A percentile compares a stretch with the other conserved stretches of the same genome.
Evolutionary conservation across 1,139 yeast genomes (phyloP).

Genomic region (Meyerozyma carpophila): DNA sequence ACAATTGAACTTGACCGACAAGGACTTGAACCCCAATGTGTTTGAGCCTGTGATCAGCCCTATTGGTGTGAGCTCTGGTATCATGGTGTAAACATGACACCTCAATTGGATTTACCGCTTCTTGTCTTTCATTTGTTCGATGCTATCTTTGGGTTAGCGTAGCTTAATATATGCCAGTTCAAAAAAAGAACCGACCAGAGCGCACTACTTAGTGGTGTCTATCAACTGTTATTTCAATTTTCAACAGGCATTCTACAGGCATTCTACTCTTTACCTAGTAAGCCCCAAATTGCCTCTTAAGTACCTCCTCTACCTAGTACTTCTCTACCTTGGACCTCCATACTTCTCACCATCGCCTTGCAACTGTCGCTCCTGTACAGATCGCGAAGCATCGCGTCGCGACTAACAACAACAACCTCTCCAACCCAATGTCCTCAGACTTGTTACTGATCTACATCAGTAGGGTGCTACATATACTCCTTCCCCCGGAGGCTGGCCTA

Average conservation of each 20-base stretch:
- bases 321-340: too few species aligned
- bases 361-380: background rate
- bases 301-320: too few species aligned
- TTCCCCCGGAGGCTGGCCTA: background rate
- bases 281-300: too few species aligned
- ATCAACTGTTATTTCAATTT: too few species aligned
- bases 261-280: too few species aligned
- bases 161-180: background rate
- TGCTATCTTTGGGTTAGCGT: background rate
- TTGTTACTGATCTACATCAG: background rate
- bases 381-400: background rate
- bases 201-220: too few species aligned
- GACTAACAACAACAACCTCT: background rate
- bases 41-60: constrained; percentile 54
- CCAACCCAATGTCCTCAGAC: background rate
- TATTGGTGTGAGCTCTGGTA: constrained; percentile 68
- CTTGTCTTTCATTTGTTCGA: background rate
- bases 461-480: background rate
- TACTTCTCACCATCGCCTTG: too few species aligned
- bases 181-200: too few species aligned
- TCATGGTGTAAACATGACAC: constrained; percentile 14
- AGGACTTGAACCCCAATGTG: constrained; percentile 62
- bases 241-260: too few species aligned
- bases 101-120: background rate
- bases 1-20: constrained; percentile 59